Evolutionary conservation across 73 alveolate species (phyloP).

Genomic region (Paramecium caudatum): DNA sequence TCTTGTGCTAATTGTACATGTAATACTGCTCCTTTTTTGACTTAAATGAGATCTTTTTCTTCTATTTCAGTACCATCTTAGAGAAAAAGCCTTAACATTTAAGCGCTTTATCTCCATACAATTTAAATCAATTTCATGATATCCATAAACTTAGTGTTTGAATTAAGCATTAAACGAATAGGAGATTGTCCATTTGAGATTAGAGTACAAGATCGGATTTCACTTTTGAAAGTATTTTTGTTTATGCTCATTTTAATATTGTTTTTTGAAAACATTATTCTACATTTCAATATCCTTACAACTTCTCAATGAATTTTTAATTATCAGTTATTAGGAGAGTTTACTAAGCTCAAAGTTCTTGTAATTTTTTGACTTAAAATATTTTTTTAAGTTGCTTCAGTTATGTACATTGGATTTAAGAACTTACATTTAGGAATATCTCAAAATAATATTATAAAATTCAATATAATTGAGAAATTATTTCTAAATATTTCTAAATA

Average conservation of each 20-base stretch:
- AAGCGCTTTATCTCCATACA: slow-evolving; percentile 21
- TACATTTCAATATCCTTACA: no score
- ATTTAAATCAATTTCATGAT: not conserved
- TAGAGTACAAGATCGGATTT: slow-evolving; percentile 27
- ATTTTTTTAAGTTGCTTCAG: no score
- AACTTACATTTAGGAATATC: no score
- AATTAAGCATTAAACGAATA: not conserved
- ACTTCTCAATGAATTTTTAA: no score
- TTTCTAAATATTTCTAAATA: no score
- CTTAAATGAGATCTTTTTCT: slow-evolving; percentile 2
- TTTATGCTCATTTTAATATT: not conserved
- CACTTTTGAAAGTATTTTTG: not conserved
- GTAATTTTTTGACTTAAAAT: no score
- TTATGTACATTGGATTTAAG: no score
- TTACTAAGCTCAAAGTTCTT: no score
- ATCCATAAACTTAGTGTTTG: not conserved
- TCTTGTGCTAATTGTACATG: slow-evolving; percentile 29
- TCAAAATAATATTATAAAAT: no score
- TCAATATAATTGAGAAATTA: no score
- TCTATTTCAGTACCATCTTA: slow-evolving; percentile 35
- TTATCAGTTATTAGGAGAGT: no score
- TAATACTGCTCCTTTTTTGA: not conserved
- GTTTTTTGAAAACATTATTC: no score
- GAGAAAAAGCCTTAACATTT: not conserved
- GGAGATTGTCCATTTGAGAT: not conserved